Percentiles rank a stretch among this genome's conserved stretches.
Evolutionary conservation across 179 eudicot genomes (phyloP).

Genomic region (Pouteria campechiana): DNA sequence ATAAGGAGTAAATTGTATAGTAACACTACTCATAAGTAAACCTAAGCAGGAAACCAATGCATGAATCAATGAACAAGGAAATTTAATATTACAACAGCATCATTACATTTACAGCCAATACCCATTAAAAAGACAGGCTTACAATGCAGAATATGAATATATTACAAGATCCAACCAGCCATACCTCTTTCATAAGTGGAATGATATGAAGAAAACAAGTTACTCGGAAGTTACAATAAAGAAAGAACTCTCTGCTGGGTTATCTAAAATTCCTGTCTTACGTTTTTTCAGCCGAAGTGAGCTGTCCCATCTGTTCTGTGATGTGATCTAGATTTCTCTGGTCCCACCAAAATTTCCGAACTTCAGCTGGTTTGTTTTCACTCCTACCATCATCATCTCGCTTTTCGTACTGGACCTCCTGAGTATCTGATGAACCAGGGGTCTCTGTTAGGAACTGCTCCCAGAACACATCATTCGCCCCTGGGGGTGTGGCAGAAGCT

Average conservation of each 20-base stretch:
- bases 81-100: too few species aligned
- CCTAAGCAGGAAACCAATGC: too few species aligned
- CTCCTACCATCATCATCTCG: slow-evolving; percentile 7
- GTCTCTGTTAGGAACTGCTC: slow-evolving; percentile 37
- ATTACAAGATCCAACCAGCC: slow-evolving; percentile 3
- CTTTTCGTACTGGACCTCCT: slow-evolving; percentile 22
- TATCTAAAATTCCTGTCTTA: too few species aligned
- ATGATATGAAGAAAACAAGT: neutral
- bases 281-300: slow-evolving; percentile 17
- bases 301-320: slow-evolving; percentile 23
- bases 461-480: slow-evolving; percentile 36
- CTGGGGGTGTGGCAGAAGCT: slow-evolving; percentile 7
- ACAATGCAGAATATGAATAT: too few species aligned
- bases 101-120: too few species aligned
- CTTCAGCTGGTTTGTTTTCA: slow-evolving; percentile 10
- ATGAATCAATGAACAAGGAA: too few species aligned
- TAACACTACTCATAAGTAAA: too few species aligned
- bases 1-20: too few species aligned
- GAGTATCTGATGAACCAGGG: slow-evolving; percentile 20
- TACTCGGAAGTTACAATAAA: neutral
- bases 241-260: too few species aligned
- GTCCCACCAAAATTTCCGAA: slow-evolving; percentile 15
- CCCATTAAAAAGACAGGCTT: too few species aligned
- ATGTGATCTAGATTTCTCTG: slow-evolving; percentile 15
- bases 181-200: slow-evolving; percentile 1